Base-by-base conservation (phyloP, 2,329 filamentous ascomycete genomes). In the Pseudogymnoascus destructans region DNA sequence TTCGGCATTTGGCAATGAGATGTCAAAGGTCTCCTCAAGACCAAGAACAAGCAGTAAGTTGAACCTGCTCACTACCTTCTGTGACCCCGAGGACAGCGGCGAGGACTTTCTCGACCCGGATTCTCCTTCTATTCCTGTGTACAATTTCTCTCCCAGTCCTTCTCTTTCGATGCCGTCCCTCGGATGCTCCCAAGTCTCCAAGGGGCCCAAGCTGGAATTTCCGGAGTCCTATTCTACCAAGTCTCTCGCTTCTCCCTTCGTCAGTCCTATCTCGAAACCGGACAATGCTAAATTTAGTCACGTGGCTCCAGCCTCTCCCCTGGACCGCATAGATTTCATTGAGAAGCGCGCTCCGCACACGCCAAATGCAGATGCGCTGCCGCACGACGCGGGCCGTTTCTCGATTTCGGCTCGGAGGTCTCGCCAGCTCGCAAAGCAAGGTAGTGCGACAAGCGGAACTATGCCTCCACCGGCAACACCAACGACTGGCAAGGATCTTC, bases 381-480 rank as follows among this genome's bases (percentile, higher is more conserved):
- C 87, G 23, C 84, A 86, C 5, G 91, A 96, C 68, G 85, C 89
- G 0, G 95, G 87, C 70, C 82, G 82, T 36, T 74, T 95, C 15
- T 91, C 89, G 0, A 92, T 95, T 60, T 93, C 89, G 3, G 85
- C 81, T 59, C 75, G 77, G 15, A 73, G 71, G 60, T 27, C 55
- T 17, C 57, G 59, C 11, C 61, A 64, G 46, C 57, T 42, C 59
- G 57, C 62, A 55, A 63, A 60, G 57, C 58, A 61, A 32, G 61
- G 59, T 58, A 49, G 17, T 76, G 33, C 71, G 71, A 57, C 70
- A 70, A 67, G 66, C 61, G 73, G 71, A 60, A 69, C 68, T 30
- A 75, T 75, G 59, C 77, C 83, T 52, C 80, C 81, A 10, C 92
- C 91, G 0, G 90, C 89, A 0, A 97, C 92, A 0, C 92, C 92